These are phyloP conservation scores for Saxispiralis lemnorum DNA, from an alignment of 495 filamentous ascomycete genomes.

Conservation along the genomic window DNA sequence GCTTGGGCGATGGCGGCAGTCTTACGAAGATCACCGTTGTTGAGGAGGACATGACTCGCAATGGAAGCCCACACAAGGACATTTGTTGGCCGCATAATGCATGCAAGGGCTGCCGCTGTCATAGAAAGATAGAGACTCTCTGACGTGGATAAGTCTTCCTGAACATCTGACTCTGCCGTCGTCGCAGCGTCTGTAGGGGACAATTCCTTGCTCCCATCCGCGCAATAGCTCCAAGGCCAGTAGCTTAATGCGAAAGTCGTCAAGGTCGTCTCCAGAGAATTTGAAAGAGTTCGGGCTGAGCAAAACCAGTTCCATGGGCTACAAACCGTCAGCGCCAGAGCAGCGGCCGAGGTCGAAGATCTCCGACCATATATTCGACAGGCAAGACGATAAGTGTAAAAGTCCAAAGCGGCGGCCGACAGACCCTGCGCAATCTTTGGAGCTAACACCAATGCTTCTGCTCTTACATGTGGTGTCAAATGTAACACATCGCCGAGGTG, in stretches of 20 bases:
- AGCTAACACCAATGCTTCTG: slow-evolving; percentile 47
- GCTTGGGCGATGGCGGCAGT: slow-evolving; percentile 36
- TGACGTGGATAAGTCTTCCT: neutral
- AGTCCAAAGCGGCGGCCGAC: slow-evolving; percentile 65
- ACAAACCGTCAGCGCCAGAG: slow-evolving; percentile 53
- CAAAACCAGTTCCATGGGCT: slow-evolving; percentile 97
- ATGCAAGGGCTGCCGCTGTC: slow-evolving; percentile 42
- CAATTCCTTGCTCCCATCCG: neutral
- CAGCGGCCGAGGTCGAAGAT: slow-evolving; percentile 41
- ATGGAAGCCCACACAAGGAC: slow-evolving; percentile 52
- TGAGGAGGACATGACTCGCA: neutral
- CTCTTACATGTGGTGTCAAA: slow-evolving; percentile 32
- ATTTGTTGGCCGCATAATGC: slow-evolving; percentile 81
- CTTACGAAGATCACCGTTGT: neutral
- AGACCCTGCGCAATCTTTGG: slow-evolving; percentile 63
- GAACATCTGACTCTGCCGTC: neutral
- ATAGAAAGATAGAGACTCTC: slow-evolving; percentile 1
- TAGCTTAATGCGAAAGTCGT: slow-evolving; percentile 61
- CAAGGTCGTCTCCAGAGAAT: slow-evolving; percentile 76
- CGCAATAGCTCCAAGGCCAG: slow-evolving; percentile 71
- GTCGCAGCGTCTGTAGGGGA: neutral
- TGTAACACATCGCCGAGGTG: slow-evolving; percentile 33
- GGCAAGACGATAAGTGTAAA: slow-evolving; percentile 74
- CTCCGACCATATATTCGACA: slow-evolving; percentile 49
- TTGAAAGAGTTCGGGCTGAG: slow-evolving; percentile 82